Conservation (phyloP, 179 eudicot species). For the Monotropa hypopitys region DNA sequence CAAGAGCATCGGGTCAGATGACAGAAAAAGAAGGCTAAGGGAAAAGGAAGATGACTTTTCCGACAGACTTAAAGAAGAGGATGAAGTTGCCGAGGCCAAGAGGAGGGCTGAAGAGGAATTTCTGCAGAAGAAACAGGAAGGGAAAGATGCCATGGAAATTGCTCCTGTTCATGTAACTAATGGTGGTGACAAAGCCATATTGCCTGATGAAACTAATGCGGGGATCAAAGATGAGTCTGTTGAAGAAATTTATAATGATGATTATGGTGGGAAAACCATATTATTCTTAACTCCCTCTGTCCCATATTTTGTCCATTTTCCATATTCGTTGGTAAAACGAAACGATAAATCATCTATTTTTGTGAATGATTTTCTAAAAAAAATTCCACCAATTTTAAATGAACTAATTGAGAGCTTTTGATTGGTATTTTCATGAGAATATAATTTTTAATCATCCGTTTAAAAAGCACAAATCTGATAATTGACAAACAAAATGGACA, state of each 20-base stretch:
- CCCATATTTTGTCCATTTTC: not conserved
- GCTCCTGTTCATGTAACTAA: constrained; percentile 30
- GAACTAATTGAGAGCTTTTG: not conserved
- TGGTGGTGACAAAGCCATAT: constrained; percentile 31
- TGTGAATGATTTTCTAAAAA: not conserved
- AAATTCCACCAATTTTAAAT: not conserved
- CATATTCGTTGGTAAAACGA: not conserved
- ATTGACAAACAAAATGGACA: not conserved
- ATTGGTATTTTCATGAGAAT: not conserved
- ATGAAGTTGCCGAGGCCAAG: constrained; percentile 73
- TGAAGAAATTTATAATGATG: constrained; percentile 33
- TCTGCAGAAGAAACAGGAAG: constrained; percentile 38
- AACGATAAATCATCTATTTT: not conserved
- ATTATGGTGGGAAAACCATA: constrained; percentile 22
- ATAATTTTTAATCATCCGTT: not conserved
- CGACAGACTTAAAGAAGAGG: constrained; percentile 71
- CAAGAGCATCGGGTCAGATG: constrained; percentile 61
- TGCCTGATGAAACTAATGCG: constrained; percentile 21
- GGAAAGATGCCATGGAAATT: constrained; percentile 26
- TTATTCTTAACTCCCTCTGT: not conserved
- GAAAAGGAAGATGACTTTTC: constrained; percentile 86
- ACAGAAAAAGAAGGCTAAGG: constrained; percentile 59
- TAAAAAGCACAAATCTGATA: not conserved
- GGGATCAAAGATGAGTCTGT: constrained; percentile 30
- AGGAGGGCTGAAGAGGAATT: constrained; percentile 54